These are phyloP conservation scores for Syzygium jambos DNA, from an alignment of 345 rosid genomes.

Conservation along the genomic window DNA sequence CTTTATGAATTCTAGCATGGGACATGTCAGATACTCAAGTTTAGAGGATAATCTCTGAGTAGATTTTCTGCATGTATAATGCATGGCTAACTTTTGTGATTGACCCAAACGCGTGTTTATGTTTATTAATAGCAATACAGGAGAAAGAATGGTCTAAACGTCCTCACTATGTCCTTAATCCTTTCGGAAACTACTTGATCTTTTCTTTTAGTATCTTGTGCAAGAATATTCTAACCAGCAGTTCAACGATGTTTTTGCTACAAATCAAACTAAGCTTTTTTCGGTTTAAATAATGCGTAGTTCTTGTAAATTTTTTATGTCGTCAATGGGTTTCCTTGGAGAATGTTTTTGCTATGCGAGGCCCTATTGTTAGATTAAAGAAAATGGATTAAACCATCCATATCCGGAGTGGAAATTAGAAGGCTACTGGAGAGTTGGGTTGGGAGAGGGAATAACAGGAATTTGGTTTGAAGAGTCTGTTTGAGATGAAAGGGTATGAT, in stretches of 20 bases:
- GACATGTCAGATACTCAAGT: not conserved
- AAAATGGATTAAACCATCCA: not conserved
- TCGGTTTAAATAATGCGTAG: not conserved
- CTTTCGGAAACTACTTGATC: not conserved
- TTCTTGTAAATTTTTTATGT: not conserved
- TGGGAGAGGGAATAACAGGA: too few relatives aligned
- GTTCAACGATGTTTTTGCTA: not conserved
- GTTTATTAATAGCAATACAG: not conserved
- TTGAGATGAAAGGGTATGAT: not conserved
- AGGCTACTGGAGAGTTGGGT: not conserved
- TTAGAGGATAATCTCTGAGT: not conserved
- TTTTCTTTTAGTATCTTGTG: not conserved
- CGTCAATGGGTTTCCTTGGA: not conserved
- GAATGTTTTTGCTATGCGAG: not conserved
- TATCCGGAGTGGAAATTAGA: not conserved
- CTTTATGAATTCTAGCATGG: not conserved
- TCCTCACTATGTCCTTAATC: not conserved
- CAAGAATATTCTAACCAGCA: not conserved
- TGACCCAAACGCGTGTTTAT: not conserved
- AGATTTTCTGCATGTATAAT: not conserved
- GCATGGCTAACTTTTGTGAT: not conserved
- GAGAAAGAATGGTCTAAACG: not conserved
- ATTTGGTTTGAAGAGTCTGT: not conserved
- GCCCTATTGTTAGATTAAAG: not conserved
- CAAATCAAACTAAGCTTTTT: not conserved